A percentile compares a stretch with the other conserved stretches of the same genome.
Conservation (phyloP, 208 protist genomes). For the Phytomonas sp. region DNA sequence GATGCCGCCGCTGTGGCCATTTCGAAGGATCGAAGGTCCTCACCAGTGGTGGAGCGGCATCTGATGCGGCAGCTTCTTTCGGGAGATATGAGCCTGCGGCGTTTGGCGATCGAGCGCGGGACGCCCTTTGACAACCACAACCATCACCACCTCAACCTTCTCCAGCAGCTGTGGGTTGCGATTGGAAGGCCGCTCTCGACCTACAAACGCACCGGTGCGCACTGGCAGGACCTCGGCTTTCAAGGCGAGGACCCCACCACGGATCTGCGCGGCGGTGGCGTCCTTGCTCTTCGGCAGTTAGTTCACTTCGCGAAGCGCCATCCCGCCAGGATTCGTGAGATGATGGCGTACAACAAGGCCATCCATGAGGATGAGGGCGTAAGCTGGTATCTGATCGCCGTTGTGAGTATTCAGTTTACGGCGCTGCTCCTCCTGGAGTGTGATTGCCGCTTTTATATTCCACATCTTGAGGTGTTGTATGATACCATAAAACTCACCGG, state of each 20-base stretch:
- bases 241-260: conserved; percentile 83
- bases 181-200: conserved; percentile 22
- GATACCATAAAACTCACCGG: conserved; percentile 29
- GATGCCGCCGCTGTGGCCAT: not conserved
- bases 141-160: conserved; percentile 37
- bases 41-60: conserved; percentile 19
- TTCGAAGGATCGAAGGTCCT: not conserved
- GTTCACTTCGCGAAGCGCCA: conserved; percentile 73
- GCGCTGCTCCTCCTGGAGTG: conserved; percentile 57
- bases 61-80: conserved; percentile 45
- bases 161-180: conserved; percentile 65
- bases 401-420: conserved; percentile 83
- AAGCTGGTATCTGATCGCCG: conserved; percentile 75
- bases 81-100: conserved; percentile 31
- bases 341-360: conserved; percentile 67
- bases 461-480: conserved; percentile 67
- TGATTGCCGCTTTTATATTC: conserved; percentile 35
- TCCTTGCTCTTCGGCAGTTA: conserved; percentile 69
- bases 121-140: conserved; percentile 57
- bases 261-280: conserved; percentile 80
- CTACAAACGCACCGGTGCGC: conserved; percentile 30
- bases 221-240: conserved; percentile 81
- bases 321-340: conserved; percentile 40
- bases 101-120: conserved; percentile 43
- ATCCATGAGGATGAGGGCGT: conserved; percentile 23